Evolutionary conservation across 441 rosid species (phyloP), one percentile per base, ranked within the genome.

Genomic region (Arabidopsis lyrata): DNA sequence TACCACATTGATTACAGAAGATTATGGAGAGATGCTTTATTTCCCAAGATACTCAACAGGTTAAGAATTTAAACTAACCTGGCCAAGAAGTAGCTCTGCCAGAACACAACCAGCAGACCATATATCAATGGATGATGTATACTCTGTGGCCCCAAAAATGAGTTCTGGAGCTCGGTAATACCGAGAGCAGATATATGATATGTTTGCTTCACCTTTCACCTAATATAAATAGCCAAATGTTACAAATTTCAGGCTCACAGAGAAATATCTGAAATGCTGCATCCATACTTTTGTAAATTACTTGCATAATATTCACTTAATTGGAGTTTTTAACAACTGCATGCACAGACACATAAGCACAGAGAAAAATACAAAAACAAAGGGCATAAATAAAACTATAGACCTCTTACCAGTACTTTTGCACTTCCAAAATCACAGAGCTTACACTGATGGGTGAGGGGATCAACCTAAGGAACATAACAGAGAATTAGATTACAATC

Each of bases 31-130:
- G 50, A 20, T 52, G 53, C 16, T 32, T 52, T 12, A 44, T 36
- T 32, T 20, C 16, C 41, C 18, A 39, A 44, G 15, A 10, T 38
- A 78, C 8, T 34, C 27, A 54, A 45, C 5, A 54, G 16, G 20
- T 64, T 9, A 11, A 29, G 15, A 11, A 44, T 18, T 47, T 11
- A 76, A 22, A 79, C 82, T 47, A 73, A 88, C 94, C 83, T 84
- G 91, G 58, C 94, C 90, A 47, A 89, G 80, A 68, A 89, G 90
- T 54, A 89, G 94, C 82, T 89, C 94, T 7, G 94, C 94, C 65
- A 89, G 81, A 54, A 87, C 90, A 85, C 94, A 89, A 50, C 94
- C 94, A 80, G 90, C 91, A 36, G 94, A 89, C 94, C 94, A 89
- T 68, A 89, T 89, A 77, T 89, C 94, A 42, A 89, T 86, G 3